Evolutionary conservation across 176 grass and related monocot genomes (phyloP).

Genomic region (Cenchrus fungigraminus): DNA sequence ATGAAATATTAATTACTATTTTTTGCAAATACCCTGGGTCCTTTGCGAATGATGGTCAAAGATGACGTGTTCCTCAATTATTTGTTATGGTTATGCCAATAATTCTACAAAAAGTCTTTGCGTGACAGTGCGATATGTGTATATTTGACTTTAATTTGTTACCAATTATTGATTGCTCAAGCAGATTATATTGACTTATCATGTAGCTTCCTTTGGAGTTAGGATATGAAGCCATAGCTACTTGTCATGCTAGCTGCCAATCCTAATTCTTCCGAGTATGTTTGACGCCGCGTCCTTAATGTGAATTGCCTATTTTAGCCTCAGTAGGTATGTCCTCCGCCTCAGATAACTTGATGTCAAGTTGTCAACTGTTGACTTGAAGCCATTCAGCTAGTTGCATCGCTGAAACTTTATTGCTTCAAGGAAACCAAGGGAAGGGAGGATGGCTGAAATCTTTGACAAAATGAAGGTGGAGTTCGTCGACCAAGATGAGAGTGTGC

Average conservation of each 20-base stretch:
- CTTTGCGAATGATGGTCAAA: background rate
- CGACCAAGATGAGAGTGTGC: slow-evolving; percentile 47
- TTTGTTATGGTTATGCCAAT: background rate
- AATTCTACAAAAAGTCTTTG: background rate
- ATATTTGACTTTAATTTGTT: background rate
- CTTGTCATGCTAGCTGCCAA: slow-evolving; percentile 12
- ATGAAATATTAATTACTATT: background rate
- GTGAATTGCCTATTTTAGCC: background rate
- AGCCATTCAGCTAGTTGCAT: slow-evolving; percentile 5
- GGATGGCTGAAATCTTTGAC: slow-evolving; percentile 35
- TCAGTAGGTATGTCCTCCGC: background rate
- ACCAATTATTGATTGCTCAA: background rate
- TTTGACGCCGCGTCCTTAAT: background rate
- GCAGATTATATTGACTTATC: background rate
- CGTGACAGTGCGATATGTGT: background rate
- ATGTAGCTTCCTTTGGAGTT: slow-evolving; percentile 10
- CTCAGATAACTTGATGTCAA: background rate
- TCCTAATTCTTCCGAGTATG: background rate
- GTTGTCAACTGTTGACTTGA: background rate
- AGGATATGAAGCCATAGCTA: background rate
- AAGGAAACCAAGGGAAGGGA: slow-evolving; percentile 14
- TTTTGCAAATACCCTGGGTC: too few relatives aligned
- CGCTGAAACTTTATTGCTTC: background rate
- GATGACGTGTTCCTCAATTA: background rate
- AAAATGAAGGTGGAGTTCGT: slow-evolving; percentile 44